Percentiles rank a stretch among this genome's conserved stretches.
These are phyloP conservation scores for Boehmeria nivea DNA, from an alignment of 306 rosid genomes.

Conservation along the genomic window DNA sequence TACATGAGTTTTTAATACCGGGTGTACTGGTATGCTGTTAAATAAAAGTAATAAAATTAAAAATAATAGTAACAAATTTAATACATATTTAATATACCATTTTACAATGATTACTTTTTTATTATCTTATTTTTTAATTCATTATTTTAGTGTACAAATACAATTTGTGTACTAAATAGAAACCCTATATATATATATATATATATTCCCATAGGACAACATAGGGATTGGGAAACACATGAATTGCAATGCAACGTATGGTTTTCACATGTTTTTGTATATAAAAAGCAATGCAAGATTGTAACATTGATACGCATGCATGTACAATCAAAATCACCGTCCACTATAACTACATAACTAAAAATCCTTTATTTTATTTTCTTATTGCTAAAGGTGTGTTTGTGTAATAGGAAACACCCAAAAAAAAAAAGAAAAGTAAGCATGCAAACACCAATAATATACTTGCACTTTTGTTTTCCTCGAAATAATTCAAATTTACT, in stretches of 20 bases:
- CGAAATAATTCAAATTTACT: neutral
- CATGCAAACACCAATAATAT: slow-evolving; percentile 3
- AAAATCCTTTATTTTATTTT: neutral
- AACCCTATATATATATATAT: too few relatives aligned
- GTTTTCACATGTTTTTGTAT: neutral
- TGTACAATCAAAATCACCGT: slow-evolving; percentile 19
- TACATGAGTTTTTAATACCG: too few relatives aligned
- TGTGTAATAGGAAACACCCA: slow-evolving; percentile 14
- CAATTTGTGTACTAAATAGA: too few relatives aligned
- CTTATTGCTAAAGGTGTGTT: neutral
- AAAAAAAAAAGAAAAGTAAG: neutral
- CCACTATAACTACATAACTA: neutral
- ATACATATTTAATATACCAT: too few relatives aligned
- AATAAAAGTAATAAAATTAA: too few relatives aligned
- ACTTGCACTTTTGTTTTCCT: neutral
- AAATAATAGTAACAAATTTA: too few relatives aligned
- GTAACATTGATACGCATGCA: slow-evolving; percentile 7
- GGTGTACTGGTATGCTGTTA: too few relatives aligned
- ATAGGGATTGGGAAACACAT: neutral
- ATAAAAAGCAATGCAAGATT: neutral
- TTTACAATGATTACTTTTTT: too few relatives aligned
- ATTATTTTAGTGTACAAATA: too few relatives aligned
- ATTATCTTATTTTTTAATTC: too few relatives aligned
- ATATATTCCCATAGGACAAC: too few relatives aligned
- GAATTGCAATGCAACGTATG: neutral